Evolutionary conservation across 1,139 yeast species (phyloP).

Genomic region (Blastobotrys aristatus): DNA sequence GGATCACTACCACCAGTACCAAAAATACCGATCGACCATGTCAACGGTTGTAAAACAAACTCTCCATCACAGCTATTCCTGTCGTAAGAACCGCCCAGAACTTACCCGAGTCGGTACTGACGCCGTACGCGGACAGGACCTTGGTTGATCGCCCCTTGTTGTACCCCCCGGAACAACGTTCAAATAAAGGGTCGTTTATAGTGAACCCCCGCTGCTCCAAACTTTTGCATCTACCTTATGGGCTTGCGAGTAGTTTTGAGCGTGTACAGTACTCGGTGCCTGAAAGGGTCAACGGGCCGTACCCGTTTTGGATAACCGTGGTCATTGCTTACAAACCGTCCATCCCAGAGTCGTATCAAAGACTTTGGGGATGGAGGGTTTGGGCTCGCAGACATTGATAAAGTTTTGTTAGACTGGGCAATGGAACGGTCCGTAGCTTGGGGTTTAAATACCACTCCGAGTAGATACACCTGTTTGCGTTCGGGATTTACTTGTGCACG

Average conservation of each 20-base stretch:
- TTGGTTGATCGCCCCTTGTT: too few relatives aligned
- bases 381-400: too few relatives aligned
- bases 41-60: not conserved
- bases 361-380: too few relatives aligned
- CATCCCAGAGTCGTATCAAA: too few relatives aligned
- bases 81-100: slow-evolving; percentile 8
- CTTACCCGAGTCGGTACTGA: slow-evolving; percentile 5
- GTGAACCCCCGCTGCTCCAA: not conserved
- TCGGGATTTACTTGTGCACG: too few relatives aligned
- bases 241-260: not conserved
- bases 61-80: not conserved
- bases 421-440: too few relatives aligned
- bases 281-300: not conserved
- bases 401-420: too few relatives aligned
- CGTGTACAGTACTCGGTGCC: too few relatives aligned
- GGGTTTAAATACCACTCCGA: too few relatives aligned
- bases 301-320: not conserved
- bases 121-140: slow-evolving; percentile 6
- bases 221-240: too few relatives aligned
- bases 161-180: slow-evolving; percentile 3
- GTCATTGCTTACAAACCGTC: too few relatives aligned
- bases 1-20: not conserved
- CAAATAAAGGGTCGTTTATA: not conserved
- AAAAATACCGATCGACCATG: not conserved
- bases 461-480: too few relatives aligned